A percentile compares a stretch with the other conserved stretches of the same genome.
Evolutionary conservation across 2,329 filamentous ascomycete species (phyloP).

Genomic region (Xylaria hypoxylon): DNA sequence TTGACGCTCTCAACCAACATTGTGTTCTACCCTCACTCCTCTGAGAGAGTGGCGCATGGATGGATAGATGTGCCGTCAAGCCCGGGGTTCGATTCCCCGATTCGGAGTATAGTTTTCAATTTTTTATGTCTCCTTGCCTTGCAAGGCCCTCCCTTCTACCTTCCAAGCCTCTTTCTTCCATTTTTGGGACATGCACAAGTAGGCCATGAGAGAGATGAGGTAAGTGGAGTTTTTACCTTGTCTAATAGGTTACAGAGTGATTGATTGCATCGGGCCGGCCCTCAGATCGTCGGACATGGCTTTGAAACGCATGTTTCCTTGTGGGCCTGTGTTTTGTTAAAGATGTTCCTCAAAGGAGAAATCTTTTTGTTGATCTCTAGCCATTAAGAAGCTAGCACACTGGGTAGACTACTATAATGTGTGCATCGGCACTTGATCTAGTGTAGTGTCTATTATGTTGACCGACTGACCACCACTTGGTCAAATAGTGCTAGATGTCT

Average conservation of each 20-base stretch:
- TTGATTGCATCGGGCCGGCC: slow-evolving; percentile 27
- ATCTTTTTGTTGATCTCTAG: slow-evolving; percentile 16
- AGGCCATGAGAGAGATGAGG: slow-evolving; percentile 12
- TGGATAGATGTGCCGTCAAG: slow-evolving; percentile 38
- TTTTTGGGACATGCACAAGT: not conserved
- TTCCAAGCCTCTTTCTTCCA: not conserved
- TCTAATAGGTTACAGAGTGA: not conserved
- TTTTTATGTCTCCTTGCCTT: not conserved
- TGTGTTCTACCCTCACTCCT: too few relatives aligned
- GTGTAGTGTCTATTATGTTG: not conserved
- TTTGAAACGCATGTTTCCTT: slow-evolving; percentile 24
- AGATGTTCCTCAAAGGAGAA: not conserved
- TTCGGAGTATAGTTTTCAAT: slow-evolving; percentile 42
- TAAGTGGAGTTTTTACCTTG: slow-evolving; percentile 15
- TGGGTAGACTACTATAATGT: not conserved
- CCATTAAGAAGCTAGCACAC: not conserved
- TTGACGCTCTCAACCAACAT: slow-evolving; percentile 49
- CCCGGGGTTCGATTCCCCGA: slow-evolving; percentile 52
- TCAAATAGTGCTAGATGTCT: slow-evolving; percentile 4
- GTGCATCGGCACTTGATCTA: not conserved
- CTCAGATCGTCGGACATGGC: slow-evolving; percentile 5
- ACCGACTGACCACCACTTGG: not conserved
- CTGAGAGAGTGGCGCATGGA: too few relatives aligned
- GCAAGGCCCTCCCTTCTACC: not conserved
- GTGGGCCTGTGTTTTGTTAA: not conserved